phyloP scores from a whole-genome alignment of 1,139 yeast genomes.

The Candida tetrigidarum region DNA sequence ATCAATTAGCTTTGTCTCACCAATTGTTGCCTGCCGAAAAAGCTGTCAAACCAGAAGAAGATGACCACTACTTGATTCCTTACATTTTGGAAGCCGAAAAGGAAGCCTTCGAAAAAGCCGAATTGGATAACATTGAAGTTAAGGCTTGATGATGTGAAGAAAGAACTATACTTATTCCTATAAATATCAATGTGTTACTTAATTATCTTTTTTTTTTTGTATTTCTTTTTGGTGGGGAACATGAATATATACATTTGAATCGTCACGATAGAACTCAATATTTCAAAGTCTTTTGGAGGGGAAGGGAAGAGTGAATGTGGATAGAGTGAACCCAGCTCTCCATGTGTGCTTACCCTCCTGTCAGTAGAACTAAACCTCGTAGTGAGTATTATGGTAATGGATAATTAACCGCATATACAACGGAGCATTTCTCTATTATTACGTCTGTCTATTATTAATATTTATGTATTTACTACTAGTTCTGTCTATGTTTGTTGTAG shows the following conservation, averaged over 20 bases:
- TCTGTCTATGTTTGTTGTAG: slow-evolving; percentile 18
- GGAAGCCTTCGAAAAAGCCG: slow-evolving; percentile 85
- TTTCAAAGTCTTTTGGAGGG: not conserved
- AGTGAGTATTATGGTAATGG: too few species aligned
- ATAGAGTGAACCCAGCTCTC: too few species aligned
- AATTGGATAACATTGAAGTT: slow-evolving; percentile 76
- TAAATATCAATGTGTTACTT: slow-evolving; percentile 3
- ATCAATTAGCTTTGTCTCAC: slow-evolving; percentile 84
- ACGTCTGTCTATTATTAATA: not conserved
- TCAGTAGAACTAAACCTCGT: too few species aligned
- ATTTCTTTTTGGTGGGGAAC: not conserved
- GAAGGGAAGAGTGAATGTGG: too few species aligned
- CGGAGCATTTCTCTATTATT: too few species aligned
- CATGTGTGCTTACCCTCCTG: not conserved
- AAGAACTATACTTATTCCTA: slow-evolving; percentile 7
- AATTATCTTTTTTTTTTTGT: too few species aligned
- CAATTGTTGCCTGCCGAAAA: slow-evolving; percentile 83
- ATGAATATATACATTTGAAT: slow-evolving; percentile 1
- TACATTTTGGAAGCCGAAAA: slow-evolving; percentile 94
- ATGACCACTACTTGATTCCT: slow-evolving; percentile 83
- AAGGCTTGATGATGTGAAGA: slow-evolving; percentile 7
- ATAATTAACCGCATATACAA: too few species aligned
- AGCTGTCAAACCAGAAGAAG: slow-evolving; percentile 82
- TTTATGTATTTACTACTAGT: not conserved
- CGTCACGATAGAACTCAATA: not conserved